Evolutionary conservation across 2,329 filamentous ascomycete species (phyloP).

Genomic region (Fusarium guadeloupense): DNA sequence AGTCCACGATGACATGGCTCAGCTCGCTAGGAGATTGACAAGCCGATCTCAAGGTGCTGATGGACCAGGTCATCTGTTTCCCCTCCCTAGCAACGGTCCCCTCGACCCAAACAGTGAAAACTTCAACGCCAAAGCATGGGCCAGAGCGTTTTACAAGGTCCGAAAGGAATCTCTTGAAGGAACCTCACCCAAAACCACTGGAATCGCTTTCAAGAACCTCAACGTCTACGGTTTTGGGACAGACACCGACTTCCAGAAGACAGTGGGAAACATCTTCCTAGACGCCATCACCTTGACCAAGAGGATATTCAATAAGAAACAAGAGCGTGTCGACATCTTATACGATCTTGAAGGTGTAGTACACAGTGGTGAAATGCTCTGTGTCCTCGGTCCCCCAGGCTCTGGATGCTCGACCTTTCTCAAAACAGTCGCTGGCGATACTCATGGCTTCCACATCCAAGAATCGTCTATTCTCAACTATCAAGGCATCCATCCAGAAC

Average conservation of each 20-base stretch:
- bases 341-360: conserved; percentile 71
- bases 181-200: conserved; percentile 30
- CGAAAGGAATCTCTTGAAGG: conserved; percentile 23
- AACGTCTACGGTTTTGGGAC: conserved; percentile 37
- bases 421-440: conserved; percentile 81
- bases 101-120: conserved; percentile 51
- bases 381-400: conserved; percentile 75
- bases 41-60: not conserved
- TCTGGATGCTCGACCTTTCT: conserved; percentile 80
- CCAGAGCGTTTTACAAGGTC: conserved; percentile 47
- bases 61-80: not conserved
- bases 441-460: conserved; percentile 74
- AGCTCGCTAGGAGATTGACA: not conserved
- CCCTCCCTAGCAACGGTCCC: not conserved
- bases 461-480: conserved; percentile 77
- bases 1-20: not conserved
- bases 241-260: conserved; percentile 39
- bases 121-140: conserved; percentile 55
- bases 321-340: conserved; percentile 70
- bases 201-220: conserved; percentile 39
- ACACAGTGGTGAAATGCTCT: conserved; percentile 73
- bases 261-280: conserved; percentile 32
- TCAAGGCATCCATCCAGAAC: conserved; percentile 67
- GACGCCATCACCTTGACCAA: not conserved
- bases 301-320: conserved; percentile 56